Percentiles rank a stretch among this genome's conserved stretches.
These are phyloP conservation scores for Cordyceps cicadae DNA, from an alignment of 2,329 filamentous ascomycete species.

Conservation along the genomic window DNA sequence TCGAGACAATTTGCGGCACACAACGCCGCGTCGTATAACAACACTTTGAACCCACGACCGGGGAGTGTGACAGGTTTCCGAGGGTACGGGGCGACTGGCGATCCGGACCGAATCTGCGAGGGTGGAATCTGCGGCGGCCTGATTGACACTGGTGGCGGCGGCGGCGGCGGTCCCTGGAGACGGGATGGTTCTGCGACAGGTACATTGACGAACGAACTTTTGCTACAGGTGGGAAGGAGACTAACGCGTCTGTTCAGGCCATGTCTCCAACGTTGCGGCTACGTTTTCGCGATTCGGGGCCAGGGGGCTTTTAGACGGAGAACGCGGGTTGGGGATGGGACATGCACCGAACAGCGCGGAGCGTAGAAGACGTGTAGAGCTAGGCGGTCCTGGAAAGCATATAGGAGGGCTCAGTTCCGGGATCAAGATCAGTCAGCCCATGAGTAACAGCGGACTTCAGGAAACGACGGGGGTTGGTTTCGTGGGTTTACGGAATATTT, in stretches of 20 bases:
- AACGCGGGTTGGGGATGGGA: neutral
- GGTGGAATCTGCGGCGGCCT: neutral
- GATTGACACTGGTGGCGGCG: neutral
- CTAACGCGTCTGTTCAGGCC: neutral
- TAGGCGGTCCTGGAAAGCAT: neutral
- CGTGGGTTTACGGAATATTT: neutral
- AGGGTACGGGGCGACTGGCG: neutral
- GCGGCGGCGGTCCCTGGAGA: neutral
- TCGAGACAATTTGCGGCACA: slow-evolving; percentile 12
- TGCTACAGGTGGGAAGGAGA: too few relatives aligned
- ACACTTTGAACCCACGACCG: slow-evolving; percentile 1
- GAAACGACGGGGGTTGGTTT: neutral
- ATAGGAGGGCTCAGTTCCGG: slow-evolving; percentile 12
- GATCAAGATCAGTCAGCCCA: slow-evolving; percentile 14
- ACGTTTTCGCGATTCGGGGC: neutral
- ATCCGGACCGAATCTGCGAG: neutral
- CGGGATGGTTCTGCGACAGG: neutral
- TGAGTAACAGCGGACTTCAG: slow-evolving; percentile 17
- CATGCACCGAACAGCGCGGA: slow-evolving; percentile 5
- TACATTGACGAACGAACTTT: neutral
- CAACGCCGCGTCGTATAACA: slow-evolving; percentile 8
- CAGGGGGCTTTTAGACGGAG: neutral
- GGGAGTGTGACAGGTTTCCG: neutral
- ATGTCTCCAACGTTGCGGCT: neutral
- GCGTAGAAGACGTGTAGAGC: neutral